Evolutionary conservation across 2,329 filamentous ascomycete species (phyloP).

Genomic region (Grosmannia clavigera): DNA sequence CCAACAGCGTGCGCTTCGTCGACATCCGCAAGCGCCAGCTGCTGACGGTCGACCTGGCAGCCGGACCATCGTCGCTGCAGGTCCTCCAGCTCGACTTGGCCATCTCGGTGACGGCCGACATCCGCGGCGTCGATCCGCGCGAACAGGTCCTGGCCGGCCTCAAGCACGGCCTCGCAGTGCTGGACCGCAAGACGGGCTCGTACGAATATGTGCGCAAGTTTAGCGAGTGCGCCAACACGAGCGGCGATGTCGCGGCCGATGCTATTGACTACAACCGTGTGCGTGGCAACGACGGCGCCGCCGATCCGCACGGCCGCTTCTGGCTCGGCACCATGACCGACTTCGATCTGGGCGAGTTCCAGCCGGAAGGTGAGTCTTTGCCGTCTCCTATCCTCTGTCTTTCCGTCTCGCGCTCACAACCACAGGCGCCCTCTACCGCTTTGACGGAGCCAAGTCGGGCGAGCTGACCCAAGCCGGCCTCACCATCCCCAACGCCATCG

Average conservation of each 20-base stretch:
- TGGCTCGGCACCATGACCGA: constrained; percentile 86
- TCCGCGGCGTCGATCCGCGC: constrained; percentile 48
- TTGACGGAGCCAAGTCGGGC: constrained; percentile 49
- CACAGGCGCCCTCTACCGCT: constrained; percentile 59
- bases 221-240: constrained; percentile 18
- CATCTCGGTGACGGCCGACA: constrained; percentile 63
- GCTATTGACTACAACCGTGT: constrained; percentile 36
- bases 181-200: constrained; percentile 48
- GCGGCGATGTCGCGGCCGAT: neutral
- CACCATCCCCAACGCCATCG: constrained; percentile 74
- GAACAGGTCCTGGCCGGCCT: constrained; percentile 64
- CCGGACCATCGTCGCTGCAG: constrained; percentile 50
- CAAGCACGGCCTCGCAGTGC: constrained; percentile 70
- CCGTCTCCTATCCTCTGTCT: no score
- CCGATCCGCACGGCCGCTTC: constrained; percentile 69
- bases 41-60: constrained; percentile 54
- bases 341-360: constrained; percentile 41
- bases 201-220: constrained; percentile 43
- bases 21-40: constrained; percentile 72
- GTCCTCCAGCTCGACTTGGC: constrained; percentile 44
- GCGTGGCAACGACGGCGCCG: constrained; percentile 69
- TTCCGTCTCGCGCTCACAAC: neutral
- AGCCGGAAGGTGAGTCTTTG: constrained; percentile 39
- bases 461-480: constrained; percentile 49
- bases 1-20: constrained; percentile 59